Evolutionary conservation across 257 asterid species (phyloP).

Genomic region (Gynochthodes officinalis): DNA sequence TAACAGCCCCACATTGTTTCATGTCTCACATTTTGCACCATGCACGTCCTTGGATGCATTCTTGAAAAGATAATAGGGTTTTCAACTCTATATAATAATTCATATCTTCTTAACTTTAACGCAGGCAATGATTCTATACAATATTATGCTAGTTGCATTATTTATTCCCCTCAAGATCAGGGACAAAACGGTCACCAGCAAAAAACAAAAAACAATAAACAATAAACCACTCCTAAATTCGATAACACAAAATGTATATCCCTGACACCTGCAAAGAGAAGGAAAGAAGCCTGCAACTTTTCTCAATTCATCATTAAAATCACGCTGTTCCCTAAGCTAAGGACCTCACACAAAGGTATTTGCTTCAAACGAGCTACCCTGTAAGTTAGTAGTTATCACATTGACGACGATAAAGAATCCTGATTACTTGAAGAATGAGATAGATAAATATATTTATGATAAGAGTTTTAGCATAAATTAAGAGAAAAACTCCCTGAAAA

Average conservation of each 20-base stretch:
- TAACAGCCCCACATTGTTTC: constrained; percentile 4
- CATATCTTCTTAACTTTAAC: background rate
- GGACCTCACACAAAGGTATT: background rate
- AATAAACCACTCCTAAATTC: background rate
- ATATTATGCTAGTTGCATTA: background rate
- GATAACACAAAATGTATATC: background rate
- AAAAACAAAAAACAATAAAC: background rate
- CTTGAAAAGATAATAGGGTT: background rate
- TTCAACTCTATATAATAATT: too few relatives aligned
- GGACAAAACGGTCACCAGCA: background rate
- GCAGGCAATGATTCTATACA: background rate
- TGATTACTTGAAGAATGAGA: background rate
- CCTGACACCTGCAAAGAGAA: background rate
- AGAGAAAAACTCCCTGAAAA: background rate
- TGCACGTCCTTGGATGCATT: background rate
- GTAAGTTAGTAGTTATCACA: too few relatives aligned
- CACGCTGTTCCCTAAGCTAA: background rate
- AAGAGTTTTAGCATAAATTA: background rate
- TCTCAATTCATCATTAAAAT: constrained; percentile 1
- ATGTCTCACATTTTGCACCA: constrained; percentile 3
- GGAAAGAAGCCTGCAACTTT: background rate
- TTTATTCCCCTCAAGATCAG: background rate
- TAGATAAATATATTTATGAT: background rate
- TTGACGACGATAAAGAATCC: too few relatives aligned
- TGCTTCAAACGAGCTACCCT: background rate